Base-by-base conservation (phyloP, 2,329 filamentous ascomycete genomes). In the Ophiocordyceps unilateralis region DNA sequence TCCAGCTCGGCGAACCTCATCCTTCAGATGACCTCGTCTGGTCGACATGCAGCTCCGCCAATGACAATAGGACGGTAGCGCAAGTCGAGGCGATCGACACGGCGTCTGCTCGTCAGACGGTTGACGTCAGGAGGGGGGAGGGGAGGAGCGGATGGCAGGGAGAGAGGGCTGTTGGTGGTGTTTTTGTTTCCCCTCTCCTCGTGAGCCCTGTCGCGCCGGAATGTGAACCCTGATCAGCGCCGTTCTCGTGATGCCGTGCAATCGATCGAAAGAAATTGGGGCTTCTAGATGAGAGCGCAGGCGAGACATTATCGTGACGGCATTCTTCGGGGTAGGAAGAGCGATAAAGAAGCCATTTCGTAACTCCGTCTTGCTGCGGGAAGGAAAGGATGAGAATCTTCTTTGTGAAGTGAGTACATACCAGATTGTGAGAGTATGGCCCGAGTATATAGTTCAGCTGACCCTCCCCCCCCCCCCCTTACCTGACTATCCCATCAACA, bases 1-100 rank as follows among this genome's bases (percentile, higher is more conserved):
- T 24, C 39, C 34, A 28, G 45, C 21, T n/a, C 2, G n/a, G 14
- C 60, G 46, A 61, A 70, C 69, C 68, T 76, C 72, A 73, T 76
- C 69, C 54, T 75, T 73, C 62, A 76, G 69, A 58, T 62, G 70
- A 42, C 52, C 52, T 45, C 51, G 55, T 47, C 50, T 55, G 50
- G 55, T 51, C 44, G 61, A 61, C 60, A 63, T 63, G 53, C 57
- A 56, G 53, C 3, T 5, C 12, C 12, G n/a, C n/a, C n/a, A n/a
- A n/a, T n/a, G n/a, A n/a, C n/a, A n/a, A n/a, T n/a, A n/a, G n/a
- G n/a, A n/a, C n/a, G n/a, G n/a, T n/a, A n/a, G n/a, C n/a, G n/a
- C n/a, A n/a, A n/a, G n/a, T n/a, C n/a, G n/a, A n/a, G n/a, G n/a
- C n/a, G n/a, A n/a, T n/a, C n/a, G n/a, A n/a, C n/a, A n/a, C n/a